Conservation (phyloP, 805 yeast genomes). For the Spencermartinsiella europaea region DNA sequence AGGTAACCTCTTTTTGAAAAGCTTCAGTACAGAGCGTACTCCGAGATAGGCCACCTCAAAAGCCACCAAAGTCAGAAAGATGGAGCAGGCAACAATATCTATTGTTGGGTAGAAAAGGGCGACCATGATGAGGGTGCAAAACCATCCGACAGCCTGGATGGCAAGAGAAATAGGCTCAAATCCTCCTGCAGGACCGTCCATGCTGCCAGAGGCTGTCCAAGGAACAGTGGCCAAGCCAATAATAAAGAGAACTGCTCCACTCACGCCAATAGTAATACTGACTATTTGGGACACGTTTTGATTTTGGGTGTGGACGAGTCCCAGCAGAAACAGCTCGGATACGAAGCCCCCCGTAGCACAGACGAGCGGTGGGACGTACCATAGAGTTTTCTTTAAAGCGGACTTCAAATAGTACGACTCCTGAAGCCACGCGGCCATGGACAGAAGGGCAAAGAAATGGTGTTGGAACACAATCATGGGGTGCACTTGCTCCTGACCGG, state of each 20-base stretch:
- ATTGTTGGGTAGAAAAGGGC: conserved; percentile 15
- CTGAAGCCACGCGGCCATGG: conserved; percentile 9
- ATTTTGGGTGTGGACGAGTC: neutral
- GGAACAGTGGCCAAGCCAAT: conserved; percentile 9
- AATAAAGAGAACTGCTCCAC: conserved; percentile 8
- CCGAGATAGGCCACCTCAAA: conserved; percentile 1
- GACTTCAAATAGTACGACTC: conserved; percentile 3
- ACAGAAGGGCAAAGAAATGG: conserved; percentile 6
- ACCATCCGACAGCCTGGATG: conserved; percentile 22
- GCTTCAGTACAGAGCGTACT: neutral
- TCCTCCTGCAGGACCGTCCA: conserved; percentile 13
- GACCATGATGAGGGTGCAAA: conserved; percentile 13
- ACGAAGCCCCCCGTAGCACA: neutral
- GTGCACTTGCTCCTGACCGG: conserved; percentile 6
- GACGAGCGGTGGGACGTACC: neutral
- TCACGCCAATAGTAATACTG: conserved; percentile 5
- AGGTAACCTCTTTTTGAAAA: neutral
- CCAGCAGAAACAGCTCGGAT: neutral
- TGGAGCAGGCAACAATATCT: conserved; percentile 19
- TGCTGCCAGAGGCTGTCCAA: conserved; percentile 6
- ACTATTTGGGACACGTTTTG: neutral
- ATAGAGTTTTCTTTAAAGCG: neutral
- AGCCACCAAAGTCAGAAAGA: conserved; percentile 7
- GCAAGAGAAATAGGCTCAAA: conserved; percentile 19
- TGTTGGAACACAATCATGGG: conserved; percentile 7